phyloP scores from a whole-genome alignment of 768 basidiomycete genomes.

The Strobilomyces echinocephalus region DNA sequence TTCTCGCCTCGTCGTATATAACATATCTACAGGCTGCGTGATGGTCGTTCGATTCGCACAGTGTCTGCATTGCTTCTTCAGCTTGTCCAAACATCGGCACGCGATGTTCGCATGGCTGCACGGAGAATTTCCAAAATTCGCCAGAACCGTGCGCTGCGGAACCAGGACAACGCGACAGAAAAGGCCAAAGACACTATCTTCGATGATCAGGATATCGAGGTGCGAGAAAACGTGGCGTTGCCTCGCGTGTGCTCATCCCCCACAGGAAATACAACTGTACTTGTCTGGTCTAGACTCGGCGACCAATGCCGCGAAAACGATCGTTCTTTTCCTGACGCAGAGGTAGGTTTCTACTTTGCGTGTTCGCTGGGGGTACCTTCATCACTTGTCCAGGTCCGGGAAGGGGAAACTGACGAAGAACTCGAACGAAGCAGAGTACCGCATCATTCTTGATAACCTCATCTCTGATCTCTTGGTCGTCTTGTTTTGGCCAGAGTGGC shows the following conservation, averaged over 20 bases:
- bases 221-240: constrained; percentile 18
- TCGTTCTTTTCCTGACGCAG: constrained; percentile 72
- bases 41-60: constrained; percentile 88
- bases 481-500: constrained; percentile 96
- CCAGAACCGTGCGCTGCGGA: constrained; percentile 55
- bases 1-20: background rate
- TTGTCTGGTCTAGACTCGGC: constrained; percentile 73
- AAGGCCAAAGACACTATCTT: constrained; percentile 50
- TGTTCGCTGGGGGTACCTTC: background rate
- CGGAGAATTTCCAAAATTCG: constrained; percentile 57
- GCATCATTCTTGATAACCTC: constrained; percentile 86
- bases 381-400: constrained; percentile 52
- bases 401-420: constrained; percentile 87
- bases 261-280: constrained; percentile 69
- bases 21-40: constrained; percentile 59
- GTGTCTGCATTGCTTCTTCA: constrained; percentile 91
- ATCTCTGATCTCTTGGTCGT: constrained; percentile 84
- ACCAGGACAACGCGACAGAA: constrained; percentile 57
- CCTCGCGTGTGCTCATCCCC: constrained; percentile 3
- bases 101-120: constrained; percentile 75
- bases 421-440: constrained; percentile 91
- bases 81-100: constrained; percentile 92
- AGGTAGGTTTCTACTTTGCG: constrained; percentile 34
- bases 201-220: constrained; percentile 66
- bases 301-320: constrained; percentile 78